Conservation (phyloP, 768 basidiomycete species). For the Boletus sp. region DNA sequence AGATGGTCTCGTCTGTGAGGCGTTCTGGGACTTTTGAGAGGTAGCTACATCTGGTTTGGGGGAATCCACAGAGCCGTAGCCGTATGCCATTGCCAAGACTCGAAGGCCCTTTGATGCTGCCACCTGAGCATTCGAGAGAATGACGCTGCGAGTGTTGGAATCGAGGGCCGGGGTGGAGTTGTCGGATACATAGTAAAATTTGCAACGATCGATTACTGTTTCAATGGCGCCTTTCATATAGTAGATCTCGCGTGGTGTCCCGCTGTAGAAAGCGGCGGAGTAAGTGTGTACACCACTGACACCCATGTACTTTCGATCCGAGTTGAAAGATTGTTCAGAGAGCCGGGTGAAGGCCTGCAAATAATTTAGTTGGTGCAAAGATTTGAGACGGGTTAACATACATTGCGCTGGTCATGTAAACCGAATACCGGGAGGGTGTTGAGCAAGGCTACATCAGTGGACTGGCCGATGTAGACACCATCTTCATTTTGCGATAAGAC, state of each 20-base stretch:
- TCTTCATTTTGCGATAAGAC: constrained; percentile 61
- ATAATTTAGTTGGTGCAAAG: constrained; percentile 3
- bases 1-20: constrained; percentile 30
- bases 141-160: constrained; percentile 59
- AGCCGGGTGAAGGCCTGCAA: constrained; percentile 62
- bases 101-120: constrained; percentile 78
- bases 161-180: constrained; percentile 85
- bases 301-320: constrained; percentile 93
- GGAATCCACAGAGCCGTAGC: constrained; percentile 58
- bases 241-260: constrained; percentile 64
- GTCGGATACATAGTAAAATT: constrained; percentile 86
- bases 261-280: constrained; percentile 27
- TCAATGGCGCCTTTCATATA: constrained; percentile 95
- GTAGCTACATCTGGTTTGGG: constrained; percentile 21
- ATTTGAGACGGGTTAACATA: constrained; percentile 35
- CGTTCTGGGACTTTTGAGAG: constrained; percentile 19
- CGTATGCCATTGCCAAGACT: constrained; percentile 91
- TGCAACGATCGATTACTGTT: constrained; percentile 79
- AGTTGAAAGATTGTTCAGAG: constrained; percentile 88
- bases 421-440: constrained; percentile 72
- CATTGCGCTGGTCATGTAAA: constrained; percentile 66
- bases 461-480: constrained; percentile 78
- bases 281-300: constrained; percentile 68
- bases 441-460: constrained; percentile 89
- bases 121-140: constrained; percentile 67